These are phyloP conservation scores for Allium cepa DNA, from an alignment of 106 monocot species.

Conservation along the genomic window DNA sequence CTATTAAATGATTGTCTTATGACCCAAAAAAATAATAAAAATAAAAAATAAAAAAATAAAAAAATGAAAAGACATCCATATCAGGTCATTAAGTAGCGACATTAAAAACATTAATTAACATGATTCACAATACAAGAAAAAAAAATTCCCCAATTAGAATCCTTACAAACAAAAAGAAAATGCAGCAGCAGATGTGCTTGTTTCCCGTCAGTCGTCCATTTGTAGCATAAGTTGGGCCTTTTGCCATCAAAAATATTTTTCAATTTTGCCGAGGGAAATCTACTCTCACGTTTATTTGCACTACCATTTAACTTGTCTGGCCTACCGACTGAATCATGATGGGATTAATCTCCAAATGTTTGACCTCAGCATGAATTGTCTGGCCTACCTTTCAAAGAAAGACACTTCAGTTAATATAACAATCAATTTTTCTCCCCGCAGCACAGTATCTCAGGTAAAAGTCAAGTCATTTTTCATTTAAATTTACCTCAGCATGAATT, in stretches of 20 bases:
- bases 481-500: no score
- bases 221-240: conserved; percentile 22
- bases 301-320: conserved; percentile 41
- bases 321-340: conserved; percentile 22
- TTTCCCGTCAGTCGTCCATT: conserved; percentile 78
- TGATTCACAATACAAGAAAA: no score
- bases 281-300: no score
- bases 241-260: conserved; percentile 25
- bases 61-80: no score
- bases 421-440: not conserved
- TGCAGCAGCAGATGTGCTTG: conserved; percentile 49
- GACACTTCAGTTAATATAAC: not conserved
- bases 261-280: conserved; percentile 18
- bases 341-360: conserved; percentile 53
- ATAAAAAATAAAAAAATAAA: no score
- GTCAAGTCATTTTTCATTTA: no score
- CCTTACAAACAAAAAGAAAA: not conserved
- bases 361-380: conserved; percentile 73
- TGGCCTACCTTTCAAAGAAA: conserved; percentile 62
- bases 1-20: no score
- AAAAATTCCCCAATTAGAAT: no score
- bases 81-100: no score
- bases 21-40: no score
- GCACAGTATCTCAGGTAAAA: not conserved
- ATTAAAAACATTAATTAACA: no score